phyloP scores from a whole-genome alignment of 2,329 filamentous ascomycete genomes.

The Penicillium digitatum region DNA sequence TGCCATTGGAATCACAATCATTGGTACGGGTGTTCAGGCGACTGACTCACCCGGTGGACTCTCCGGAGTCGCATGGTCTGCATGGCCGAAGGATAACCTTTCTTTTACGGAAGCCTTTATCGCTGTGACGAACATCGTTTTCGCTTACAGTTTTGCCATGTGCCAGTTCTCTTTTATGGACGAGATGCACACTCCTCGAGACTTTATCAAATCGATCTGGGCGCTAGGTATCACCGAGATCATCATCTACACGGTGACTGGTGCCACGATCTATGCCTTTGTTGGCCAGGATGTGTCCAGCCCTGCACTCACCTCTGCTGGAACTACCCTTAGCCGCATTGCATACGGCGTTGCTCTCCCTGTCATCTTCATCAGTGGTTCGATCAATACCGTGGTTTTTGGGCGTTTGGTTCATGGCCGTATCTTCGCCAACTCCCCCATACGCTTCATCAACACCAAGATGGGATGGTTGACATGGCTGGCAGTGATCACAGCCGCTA shows the following conservation, averaged over 20 bases:
- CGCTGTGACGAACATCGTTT: slow-evolving; percentile 34
- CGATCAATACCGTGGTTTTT: slow-evolving; percentile 34
- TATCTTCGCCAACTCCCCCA: slow-evolving; percentile 31
- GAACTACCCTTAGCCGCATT: slow-evolving; percentile 25
- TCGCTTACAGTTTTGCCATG: slow-evolving; percentile 45
- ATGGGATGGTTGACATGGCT: slow-evolving; percentile 35
- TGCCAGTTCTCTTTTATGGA: slow-evolving; percentile 36
- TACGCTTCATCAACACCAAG: slow-evolving; percentile 33
- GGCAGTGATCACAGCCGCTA: slow-evolving; percentile 48
- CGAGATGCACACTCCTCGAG: slow-evolving; percentile 34
- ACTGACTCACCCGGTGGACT: slow-evolving; percentile 22
- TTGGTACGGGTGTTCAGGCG: slow-evolving; percentile 29
- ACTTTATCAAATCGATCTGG: slow-evolving; percentile 42
- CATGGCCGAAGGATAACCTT: slow-evolving; percentile 22
- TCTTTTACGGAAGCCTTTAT: slow-evolving; percentile 32
- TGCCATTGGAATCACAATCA: slow-evolving; percentile 34
- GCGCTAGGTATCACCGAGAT: slow-evolving; percentile 32
- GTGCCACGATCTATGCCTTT: slow-evolving; percentile 31
- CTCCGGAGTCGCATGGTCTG: slow-evolving; percentile 25
- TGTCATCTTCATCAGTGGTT: slow-evolving; percentile 35
- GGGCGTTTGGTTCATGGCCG: slow-evolving; percentile 34
- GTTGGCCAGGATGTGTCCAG: slow-evolving; percentile 30
- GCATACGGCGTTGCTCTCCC: slow-evolving; percentile 33
- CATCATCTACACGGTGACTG: slow-evolving; percentile 32
- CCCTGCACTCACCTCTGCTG: slow-evolving; percentile 30